Base-by-base conservation (phyloP, 352 stramenopile genomes). In the Phytophthora litchii region DNA sequence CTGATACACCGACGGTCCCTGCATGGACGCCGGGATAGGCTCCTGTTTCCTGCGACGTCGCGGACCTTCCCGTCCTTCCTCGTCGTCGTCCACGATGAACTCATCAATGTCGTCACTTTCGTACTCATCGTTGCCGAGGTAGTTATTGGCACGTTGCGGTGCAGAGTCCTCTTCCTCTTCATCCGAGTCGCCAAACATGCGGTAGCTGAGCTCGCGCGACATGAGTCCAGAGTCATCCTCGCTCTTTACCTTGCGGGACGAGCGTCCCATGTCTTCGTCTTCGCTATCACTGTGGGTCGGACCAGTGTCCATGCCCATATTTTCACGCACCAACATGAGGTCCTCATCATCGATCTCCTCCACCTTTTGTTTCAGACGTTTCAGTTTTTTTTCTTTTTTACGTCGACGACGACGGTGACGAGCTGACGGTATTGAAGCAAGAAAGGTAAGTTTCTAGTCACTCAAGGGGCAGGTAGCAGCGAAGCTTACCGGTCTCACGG, bases 21-120 rank as follows among this genome's bases (percentile, higher is more conserved):
- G 84, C 80, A 94, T 92, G 3, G 86, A 90, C 3, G 77, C 40
- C 2, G 80, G 80, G 3, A 91, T 74, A 12, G 82, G 76, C 40
- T 83, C 82, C 54, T 89, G 76, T 60, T 91, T 91, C n/a, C 85
- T 78, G 34, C 80, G 76, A n/a, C 88, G 80, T 20, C 86, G 82
- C 7, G 78, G 81, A 13, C 80, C 79, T 34, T 92, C 84, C 5
- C 83, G 80, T 20, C 86, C 84, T 76, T 96, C 88, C 67, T 96
- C 88, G 34, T 96, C 88, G 41, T 96, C 88, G 38, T 94, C 86
- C 10, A 96, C 88, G 36, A 96, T 96, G 34, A 96, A 96, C 49
- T 94, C 88, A 40, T 95, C 88, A 54, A 94, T 93, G 34, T 94
- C 86, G 38, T 96, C 88, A 57, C 86, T 95, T 65, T 94, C 86